Base-by-base conservation (phyloP, 2,329 filamentous ascomycete species). In the Cladophialophora immunda region DNA sequence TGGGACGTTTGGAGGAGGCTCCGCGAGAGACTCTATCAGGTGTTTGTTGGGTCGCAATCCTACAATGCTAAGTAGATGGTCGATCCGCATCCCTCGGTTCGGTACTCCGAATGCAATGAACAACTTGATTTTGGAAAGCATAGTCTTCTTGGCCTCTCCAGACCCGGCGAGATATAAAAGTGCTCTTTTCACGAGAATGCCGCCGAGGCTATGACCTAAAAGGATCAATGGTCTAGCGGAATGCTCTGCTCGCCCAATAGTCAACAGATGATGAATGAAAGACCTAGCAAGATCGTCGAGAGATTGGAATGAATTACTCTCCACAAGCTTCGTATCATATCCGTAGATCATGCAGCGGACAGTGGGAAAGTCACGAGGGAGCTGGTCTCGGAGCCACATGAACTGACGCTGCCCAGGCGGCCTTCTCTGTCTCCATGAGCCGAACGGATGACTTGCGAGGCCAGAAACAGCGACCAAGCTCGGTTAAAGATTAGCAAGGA, bases 61-160 rank as follows among this genome's bases (percentile, higher is more conserved):
- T 41, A 19, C 2, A 19, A 41, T 6, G 38, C 15, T n/a, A 19
- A 41, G 17, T 41, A 41, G 4, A 41, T 19, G 38, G n/a, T 41
- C 17, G n/a, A 65, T 68, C 17, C 70, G 29, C 65, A 73, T 70
- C 6, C 72, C 72, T 30, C 45, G 52, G 60, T 65, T 73, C 13
- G 72, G 72, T 15, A 72, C 68, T 30, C 70, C 71, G 53, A 73
- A 73, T 53, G 71, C 66, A 9, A 73, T 36, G 25, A 69, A 27
- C 13, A 65, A 65, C 68, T 52, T 67, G 41, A 52, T 34, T 11
- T 72, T 72, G 15, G 38, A 41, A 19, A 41, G 38, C 38, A n/a
- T 41, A 41, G 17, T 72, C 38, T 6, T 69, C 32, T 5, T 6
- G 32, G 4, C 11, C 6, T 13, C 32, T 34, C 11, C n/a, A 34